Conservation (phyloP, 257 asterid genomes). For the Marsdenia floribunda region DNA sequence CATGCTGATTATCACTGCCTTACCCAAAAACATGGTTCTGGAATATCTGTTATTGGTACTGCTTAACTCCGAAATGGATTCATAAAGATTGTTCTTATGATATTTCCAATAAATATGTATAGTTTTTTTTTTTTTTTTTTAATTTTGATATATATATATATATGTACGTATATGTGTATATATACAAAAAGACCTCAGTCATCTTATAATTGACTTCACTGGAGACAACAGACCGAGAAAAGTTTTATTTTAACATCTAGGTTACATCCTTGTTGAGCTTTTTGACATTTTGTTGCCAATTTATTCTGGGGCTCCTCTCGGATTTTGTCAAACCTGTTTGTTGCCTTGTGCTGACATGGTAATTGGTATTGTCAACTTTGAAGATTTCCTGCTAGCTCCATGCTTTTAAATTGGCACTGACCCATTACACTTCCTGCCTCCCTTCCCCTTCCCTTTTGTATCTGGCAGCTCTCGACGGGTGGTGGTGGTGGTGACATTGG, state of each 20-base stretch:
- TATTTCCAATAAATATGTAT: background rate
- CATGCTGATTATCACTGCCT: background rate
- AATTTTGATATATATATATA: too few relatives aligned
- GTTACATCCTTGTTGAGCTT: background rate
- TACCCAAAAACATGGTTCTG: background rate
- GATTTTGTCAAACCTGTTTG: background rate
- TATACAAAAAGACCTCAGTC: too few relatives aligned
- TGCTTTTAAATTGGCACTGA: background rate
- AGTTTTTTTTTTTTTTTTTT: too few relatives aligned
- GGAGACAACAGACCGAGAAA: background rate
- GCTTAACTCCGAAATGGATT: background rate
- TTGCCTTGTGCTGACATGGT: background rate
- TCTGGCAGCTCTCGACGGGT: slow-evolving; percentile 68
- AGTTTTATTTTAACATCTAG: background rate
- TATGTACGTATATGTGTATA: too few relatives aligned
- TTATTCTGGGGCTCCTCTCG: background rate
- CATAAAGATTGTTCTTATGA: background rate
- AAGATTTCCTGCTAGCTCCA: background rate
- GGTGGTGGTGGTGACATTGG: slow-evolving; percentile 95
- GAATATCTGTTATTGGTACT: background rate
- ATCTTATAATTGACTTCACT: too few relatives aligned
- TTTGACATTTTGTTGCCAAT: background rate
- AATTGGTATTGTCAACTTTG: background rate
- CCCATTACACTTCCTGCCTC: background rate
- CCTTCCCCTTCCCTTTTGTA: background rate